Base-by-base conservation (phyloP, 2,329 filamentous ascomycete species). In the Colletotrichum echinochloae region DNA sequence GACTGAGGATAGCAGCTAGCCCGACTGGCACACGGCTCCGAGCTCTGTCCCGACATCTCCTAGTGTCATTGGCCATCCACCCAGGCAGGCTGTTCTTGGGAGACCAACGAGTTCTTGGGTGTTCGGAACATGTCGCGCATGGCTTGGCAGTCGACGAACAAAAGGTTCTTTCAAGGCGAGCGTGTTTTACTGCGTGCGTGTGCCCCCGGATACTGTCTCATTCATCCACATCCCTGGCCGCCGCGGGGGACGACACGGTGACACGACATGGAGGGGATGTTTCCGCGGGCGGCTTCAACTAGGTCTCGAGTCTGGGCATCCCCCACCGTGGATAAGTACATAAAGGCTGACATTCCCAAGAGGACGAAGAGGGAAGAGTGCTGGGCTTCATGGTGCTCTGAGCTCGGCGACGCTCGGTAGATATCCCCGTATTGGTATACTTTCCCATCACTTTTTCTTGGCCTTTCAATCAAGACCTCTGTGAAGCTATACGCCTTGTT, bases 51-150 rank as follows among this genome's bases (percentile, higher is more conserved):
- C n/a, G 16, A 37, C 37, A 11, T 33, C 18, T 65, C 56, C 33
- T 39, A 33, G 67, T 30, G 49, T 44, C 48, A 37, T 41, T 62
- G 20, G 33, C 30, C 64, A 49, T 46, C 46, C 56, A 59, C 30
- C 44, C 54, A 46, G 52, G 51, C 57, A 54, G n/a, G 23, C 51
- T 14, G 44, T 46, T 35, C 35, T n/a, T 49, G 63, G 63, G 39
- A 28, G 30, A n/a, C 20, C 39, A 30, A 57, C 5, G 16, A 14
- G n/a, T 49, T 68, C 57, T 35, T 68, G 57, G 59, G 39, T 66
- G 65, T 66, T 67, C 68, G 64, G 68, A 54, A 59, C 35, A 68
- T 71, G 59, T 71, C 68, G 68, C 64, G 20, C 52, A 23, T 71
- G 57, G 30, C 68, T 71, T 68, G 64, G 64, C 65, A 49, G 55